phyloP scores from a whole-genome alignment of 2,329 filamentous ascomycete genomes.

The Colletotrichum sansevieriae region DNA sequence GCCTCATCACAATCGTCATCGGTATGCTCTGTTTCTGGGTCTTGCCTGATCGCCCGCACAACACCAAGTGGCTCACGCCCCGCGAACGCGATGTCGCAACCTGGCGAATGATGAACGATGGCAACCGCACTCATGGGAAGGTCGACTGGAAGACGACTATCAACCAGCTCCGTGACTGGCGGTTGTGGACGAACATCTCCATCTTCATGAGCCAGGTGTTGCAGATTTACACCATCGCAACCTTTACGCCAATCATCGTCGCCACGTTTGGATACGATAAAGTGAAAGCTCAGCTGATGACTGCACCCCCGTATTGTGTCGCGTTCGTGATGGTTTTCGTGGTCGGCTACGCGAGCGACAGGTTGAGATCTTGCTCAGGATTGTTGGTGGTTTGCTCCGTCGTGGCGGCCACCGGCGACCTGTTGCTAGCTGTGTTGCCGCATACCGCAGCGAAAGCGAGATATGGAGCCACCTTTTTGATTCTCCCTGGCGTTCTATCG shows the following conservation, averaged over 20 bases:
- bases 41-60: constrained; percentile 43
- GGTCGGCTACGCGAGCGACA: constrained; percentile 39
- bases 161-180: constrained; percentile 52
- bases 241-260: constrained; percentile 44
- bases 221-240: constrained; percentile 41
- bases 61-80: constrained; percentile 41
- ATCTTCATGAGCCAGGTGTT: constrained; percentile 54
- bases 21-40: constrained; percentile 44
- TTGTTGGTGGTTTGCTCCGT: constrained; percentile 38
- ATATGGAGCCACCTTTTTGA: constrained; percentile 33
- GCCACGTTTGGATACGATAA: constrained; percentile 44
- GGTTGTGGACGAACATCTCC: constrained; percentile 59
- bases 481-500: constrained; percentile 23
- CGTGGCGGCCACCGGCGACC: constrained; percentile 29
- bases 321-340: constrained; percentile 42
- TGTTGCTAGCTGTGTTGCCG: constrained; percentile 25
- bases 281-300: constrained; percentile 43
- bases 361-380: constrained; percentile 41
- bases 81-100: constrained; percentile 42
- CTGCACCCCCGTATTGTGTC: constrained; percentile 40
- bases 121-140: constrained; percentile 37
- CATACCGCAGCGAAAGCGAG: constrained; percentile 19
- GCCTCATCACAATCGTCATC: constrained; percentile 50
- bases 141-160: constrained; percentile 38
- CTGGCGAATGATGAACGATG: constrained; percentile 43